These are phyloP conservation scores for Nemania sp. DNA, from an alignment of 2,329 filamentous ascomycete species.

Conservation along the genomic window DNA sequence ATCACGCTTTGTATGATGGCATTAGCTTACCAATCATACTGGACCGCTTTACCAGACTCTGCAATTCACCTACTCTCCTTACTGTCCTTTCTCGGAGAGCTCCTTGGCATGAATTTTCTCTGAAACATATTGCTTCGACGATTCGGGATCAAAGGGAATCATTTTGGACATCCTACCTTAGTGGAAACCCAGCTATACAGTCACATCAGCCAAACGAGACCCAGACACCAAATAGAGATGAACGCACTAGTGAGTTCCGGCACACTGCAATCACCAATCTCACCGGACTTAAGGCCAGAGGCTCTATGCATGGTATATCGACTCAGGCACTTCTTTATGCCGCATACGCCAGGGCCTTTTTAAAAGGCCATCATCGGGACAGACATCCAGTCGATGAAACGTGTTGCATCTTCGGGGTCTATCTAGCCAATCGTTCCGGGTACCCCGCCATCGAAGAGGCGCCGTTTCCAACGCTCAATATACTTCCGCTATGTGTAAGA, in stretches of 20 bases:
- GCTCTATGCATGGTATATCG: conserved; percentile 59
- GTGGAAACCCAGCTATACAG: conserved; percentile 18
- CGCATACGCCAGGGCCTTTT: conserved; percentile 59
- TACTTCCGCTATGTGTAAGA: conserved; percentile 71
- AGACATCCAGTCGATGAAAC: conserved; percentile 13
- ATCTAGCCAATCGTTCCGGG: conserved; percentile 76
- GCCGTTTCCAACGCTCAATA: conserved; percentile 74
- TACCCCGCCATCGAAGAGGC: conserved; percentile 52
- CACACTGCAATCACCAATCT: conserved; percentile 25
- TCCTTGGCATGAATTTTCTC: conserved; percentile 37
- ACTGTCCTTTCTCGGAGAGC: not conserved
- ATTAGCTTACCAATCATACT: conserved; percentile 73
- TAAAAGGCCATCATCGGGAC: conserved; percentile 13
- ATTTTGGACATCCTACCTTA: conserved; percentile 57
- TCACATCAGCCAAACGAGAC: not conserved
- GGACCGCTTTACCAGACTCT: conserved; percentile 43
- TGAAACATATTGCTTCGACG: conserved; percentile 27
- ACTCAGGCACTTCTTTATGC: conserved; percentile 79
- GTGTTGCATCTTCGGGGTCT: conserved; percentile 73
- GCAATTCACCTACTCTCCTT: conserved; percentile 1
- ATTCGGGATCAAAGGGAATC: conserved; percentile 26
- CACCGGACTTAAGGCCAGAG: conserved; percentile 26
- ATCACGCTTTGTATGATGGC: conserved; percentile 89
- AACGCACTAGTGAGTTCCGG: conserved; percentile 27
- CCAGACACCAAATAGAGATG: not conserved